Conservation (phyloP, 1,139 yeast genomes). For the Blastobotrys proliferans region DNA sequence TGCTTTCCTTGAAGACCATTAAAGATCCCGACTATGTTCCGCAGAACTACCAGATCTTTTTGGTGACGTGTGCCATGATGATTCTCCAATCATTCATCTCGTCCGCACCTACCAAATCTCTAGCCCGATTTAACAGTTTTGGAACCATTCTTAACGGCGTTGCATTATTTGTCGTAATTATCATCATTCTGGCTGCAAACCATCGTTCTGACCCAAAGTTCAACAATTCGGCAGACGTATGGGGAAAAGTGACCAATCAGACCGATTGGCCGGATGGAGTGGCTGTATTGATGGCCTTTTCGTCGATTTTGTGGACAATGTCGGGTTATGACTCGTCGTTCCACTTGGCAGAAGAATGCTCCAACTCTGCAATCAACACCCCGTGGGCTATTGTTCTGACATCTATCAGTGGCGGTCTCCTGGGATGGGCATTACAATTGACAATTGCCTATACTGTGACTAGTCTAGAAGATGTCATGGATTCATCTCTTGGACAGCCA, state of each 20-base stretch:
- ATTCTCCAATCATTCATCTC: constrained; percentile 42
- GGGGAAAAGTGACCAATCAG: constrained; percentile 53
- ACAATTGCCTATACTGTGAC: constrained; percentile 64
- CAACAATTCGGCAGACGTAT: constrained; percentile 49
- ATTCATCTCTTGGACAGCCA: constrained; percentile 60
- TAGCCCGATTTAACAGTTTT: constrained; percentile 51
- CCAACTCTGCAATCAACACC: constrained; percentile 60
- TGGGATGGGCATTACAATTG: constrained; percentile 62
- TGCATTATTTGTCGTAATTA: constrained; percentile 52
- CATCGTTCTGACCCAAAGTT: constrained; percentile 47
- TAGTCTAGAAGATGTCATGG: constrained; percentile 48
- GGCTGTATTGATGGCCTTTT: constrained; percentile 55
- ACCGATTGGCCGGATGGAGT: constrained; percentile 68
- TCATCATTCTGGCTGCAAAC: constrained; percentile 55
- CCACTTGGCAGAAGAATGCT: constrained; percentile 68
- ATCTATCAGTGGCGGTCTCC: constrained; percentile 54
- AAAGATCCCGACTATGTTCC: constrained; percentile 39
- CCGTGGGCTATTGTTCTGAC: constrained; percentile 67
- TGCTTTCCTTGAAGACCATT: constrained; percentile 48
- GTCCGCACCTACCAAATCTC: constrained; percentile 47
- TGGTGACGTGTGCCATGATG: constrained; percentile 51
- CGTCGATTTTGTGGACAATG: constrained; percentile 74
- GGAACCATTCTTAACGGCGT: constrained; percentile 49
- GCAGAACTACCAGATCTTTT: constrained; percentile 49
- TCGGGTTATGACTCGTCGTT: constrained; percentile 73